Percentiles rank a stretch among this genome's conserved stretches.
Evolutionary conservation across 192 early-diverging fungal species (phyloP).

Genomic region (Coemansia sp.): DNA sequence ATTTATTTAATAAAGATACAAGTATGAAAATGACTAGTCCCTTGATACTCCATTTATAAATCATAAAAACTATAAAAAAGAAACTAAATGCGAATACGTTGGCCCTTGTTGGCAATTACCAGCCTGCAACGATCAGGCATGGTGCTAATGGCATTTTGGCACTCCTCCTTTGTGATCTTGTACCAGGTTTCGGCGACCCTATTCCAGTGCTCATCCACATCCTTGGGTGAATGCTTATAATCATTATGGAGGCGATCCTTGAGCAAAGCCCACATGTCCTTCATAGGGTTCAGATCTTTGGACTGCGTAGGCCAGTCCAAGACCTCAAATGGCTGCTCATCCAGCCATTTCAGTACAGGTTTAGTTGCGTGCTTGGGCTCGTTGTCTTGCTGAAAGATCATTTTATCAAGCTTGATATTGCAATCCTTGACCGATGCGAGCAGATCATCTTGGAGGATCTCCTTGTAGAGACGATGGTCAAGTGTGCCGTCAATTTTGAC

Average conservation of each 20-base stretch:
- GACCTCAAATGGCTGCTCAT: not conserved
- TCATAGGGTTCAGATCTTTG: not conserved
- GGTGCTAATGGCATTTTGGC: no score
- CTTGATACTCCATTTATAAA: no score
- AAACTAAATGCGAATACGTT: no score
- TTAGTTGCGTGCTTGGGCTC: not conserved
- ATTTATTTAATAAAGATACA: no score
- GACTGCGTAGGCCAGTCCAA: not conserved
- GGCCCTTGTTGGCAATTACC: no score
- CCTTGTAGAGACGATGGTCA: not conserved
- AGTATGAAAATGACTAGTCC: no score
- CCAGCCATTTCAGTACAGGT: not conserved
- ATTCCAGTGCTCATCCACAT: no score
- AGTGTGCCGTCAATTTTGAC: not conserved
- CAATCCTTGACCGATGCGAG: not conserved
- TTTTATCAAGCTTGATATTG: not conserved
- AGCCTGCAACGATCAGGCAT: no score
- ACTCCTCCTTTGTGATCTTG: no score
- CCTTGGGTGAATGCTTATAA: not conserved
- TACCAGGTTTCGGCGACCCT: no score
- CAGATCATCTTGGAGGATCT: not conserved
- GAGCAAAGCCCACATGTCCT: not conserved
- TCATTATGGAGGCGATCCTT: not conserved
- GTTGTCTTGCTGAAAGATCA: slow-evolving; percentile 5
- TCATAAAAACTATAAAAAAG: no score